These are phyloP conservation scores for Aureobasidium sp. DNA, from an alignment of 2,329 filamentous ascomycete species.

Conservation along the genomic window DNA sequence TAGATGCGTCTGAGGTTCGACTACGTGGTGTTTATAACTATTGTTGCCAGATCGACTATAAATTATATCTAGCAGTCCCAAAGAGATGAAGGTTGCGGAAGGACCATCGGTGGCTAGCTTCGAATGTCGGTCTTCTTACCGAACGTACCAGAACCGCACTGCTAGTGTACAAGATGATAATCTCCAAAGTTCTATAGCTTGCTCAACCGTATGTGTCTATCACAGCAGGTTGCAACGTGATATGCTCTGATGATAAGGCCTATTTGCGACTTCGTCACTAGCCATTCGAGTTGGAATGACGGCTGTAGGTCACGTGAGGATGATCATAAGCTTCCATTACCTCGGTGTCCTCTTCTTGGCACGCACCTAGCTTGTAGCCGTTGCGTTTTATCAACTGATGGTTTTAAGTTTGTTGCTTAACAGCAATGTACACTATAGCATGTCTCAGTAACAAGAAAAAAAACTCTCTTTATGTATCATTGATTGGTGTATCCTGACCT, in stretches of 20 bases:
- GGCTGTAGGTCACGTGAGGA: no score
- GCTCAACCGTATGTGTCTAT: neutral
- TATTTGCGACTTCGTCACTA: neutral
- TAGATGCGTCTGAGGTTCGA: neutral
- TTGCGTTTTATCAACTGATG: no score
- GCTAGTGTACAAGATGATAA: neutral
- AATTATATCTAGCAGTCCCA: neutral
- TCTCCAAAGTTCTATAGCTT: neutral
- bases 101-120: neutral
- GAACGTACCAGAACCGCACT: neutral
- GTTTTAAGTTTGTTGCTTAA: no score
- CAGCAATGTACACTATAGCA: no score
- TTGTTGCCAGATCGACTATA: neutral
- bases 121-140: neutral
- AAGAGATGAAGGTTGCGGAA: neutral
- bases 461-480: no score
- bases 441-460: no score
- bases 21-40: neutral
- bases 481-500: no score
- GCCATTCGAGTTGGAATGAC: neutral
- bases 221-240: neutral
- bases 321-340: no score
- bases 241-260: neutral
- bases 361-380: no score
- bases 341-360: no score